Evolutionary conservation across 164 flowering plant species (phyloP), one percentile per base, ranked within the genome.

Genomic region (Litsea cubeba): DNA sequence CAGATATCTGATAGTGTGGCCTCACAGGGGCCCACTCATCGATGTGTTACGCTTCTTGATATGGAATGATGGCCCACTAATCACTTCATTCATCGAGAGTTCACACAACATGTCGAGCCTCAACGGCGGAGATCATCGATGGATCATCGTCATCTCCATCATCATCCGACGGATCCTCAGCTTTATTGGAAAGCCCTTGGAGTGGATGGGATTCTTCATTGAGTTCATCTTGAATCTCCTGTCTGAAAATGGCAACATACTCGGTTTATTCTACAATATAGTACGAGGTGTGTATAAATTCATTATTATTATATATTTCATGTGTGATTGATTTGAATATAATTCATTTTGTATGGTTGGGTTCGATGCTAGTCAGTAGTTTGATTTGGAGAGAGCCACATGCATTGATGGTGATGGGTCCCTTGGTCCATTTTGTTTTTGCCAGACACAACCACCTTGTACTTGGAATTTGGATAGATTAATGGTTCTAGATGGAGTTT

Each of bases 201-300:
- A 88, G 78, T 88, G 84, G 89, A 30, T 65, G 58, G 97, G 97
- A 18, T 82, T 62, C 50, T 14, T 82, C 1, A 75, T 91, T 7
- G 95, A 91, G 69, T 93, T 85, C 77, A 0, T 88, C 1, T 88
- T 93, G 50, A 93, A 93, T 79, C 85, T 93, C 10, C 79, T 93
- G 25, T 89, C 87, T 12, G 78, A 65, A 23, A 91, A 91, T 54
- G 91, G 86, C 23, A 75, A 73, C 62, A 62, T 89, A 57, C 12
- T 76, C 17, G 88, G 91, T 24, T 69, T 91, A 5, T 23, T 88
- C 69, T 68, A 17, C 83, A 86, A 84, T 68, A 28, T 87, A 62
- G 63, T 90, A 11, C 83, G 23, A 62, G 93, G 93, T 88, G 70
- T 12, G 68, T 51, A 20, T 58, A 17, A 58, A n/a, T n/a, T 58